Conservation (phyloP, 345 rosid genomes). For the Xanthoceras sorbifolium region DNA sequence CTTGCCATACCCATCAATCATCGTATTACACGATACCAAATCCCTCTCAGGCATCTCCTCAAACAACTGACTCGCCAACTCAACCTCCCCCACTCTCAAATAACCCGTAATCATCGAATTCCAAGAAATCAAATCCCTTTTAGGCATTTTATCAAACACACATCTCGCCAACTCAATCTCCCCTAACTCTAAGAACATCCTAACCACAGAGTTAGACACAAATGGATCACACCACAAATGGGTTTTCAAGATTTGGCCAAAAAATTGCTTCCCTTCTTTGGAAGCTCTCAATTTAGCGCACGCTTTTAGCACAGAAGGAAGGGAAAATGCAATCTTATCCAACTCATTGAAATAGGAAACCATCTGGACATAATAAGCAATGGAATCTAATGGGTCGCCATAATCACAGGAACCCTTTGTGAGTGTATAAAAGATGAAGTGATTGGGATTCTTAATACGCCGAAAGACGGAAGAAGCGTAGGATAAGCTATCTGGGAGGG, state of each 20-base stretch:
- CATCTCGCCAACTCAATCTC: constrained; percentile 4
- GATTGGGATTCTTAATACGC: constrained; percentile 8
- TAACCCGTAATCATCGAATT: constrained; percentile 1
- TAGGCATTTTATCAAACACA: constrained; percentile 19
- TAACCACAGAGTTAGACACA: constrained; percentile 11
- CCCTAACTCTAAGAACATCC: constrained; percentile 9
- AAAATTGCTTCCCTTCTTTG: constrained; percentile 11
- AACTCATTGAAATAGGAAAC: constrained; percentile 4
- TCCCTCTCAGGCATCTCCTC: constrained; percentile 10
- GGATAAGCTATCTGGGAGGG: constrained; percentile 5
- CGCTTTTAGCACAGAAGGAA: constrained; percentile 18
- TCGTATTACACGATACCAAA: neutral
- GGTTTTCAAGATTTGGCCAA: constrained; percentile 8
- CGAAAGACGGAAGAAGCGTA: constrained; percentile 8
- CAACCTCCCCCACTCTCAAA: constrained; percentile 8
- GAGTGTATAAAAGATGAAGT: neutral
- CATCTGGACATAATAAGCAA: constrained; percentile 7
- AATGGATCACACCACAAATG: constrained; percentile 7
- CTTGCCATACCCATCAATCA: constrained; percentile 25
- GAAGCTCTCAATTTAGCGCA: constrained; percentile 13
- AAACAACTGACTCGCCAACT: constrained; percentile 9
- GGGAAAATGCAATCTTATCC: neutral
- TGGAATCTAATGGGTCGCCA: constrained; percentile 1
- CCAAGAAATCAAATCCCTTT: constrained; percentile 10
- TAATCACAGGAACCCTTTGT: constrained; percentile 12